Conservation (phyloP, 495 filamentous ascomycete genomes). For the Bryoglossum gracile region DNA sequence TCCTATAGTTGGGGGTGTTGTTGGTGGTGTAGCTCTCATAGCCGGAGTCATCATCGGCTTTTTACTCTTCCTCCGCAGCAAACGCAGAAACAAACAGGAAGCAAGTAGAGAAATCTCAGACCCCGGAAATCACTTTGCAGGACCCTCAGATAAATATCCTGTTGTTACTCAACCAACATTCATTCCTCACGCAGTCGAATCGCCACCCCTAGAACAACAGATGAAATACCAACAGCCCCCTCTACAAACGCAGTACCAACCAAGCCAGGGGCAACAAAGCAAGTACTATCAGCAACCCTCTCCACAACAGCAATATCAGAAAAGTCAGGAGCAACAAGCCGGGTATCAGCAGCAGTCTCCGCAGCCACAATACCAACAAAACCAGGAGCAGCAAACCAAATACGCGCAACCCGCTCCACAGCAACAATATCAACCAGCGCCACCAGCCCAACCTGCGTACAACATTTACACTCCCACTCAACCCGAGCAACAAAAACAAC, state of each 20-base stretch:
- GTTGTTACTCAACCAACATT: not conserved
- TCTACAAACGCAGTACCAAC: too few relatives aligned
- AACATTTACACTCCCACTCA: not conserved
- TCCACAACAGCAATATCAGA: not conserved
- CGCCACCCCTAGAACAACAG: not conserved
- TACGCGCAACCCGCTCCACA: not conserved
- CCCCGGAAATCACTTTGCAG: not conserved
- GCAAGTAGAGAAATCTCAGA: not conserved
- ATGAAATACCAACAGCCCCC: not conserved
- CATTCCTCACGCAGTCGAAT: not conserved
- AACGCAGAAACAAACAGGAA: slow-evolving; percentile 1
- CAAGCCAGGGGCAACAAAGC: too few relatives aligned
- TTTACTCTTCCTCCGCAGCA: not conserved
- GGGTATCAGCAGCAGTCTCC: too few relatives aligned
- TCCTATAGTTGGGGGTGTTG: slow-evolving; percentile 1
- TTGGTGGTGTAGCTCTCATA: slow-evolving; percentile 1
- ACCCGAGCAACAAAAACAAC: not conserved
- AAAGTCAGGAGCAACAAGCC: too few relatives aligned
- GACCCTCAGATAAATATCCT: slow-evolving; percentile 3
- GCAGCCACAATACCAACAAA: not conserved
- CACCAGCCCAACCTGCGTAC: not conserved
- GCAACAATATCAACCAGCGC: not conserved
- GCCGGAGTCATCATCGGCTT: not conserved
- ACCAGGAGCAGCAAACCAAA: too few relatives aligned
- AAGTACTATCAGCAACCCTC: not conserved